Evolutionary conservation across 805 yeast genomes (phyloP).

Genomic region (Kluyveromyces dobzhanskii): DNA sequence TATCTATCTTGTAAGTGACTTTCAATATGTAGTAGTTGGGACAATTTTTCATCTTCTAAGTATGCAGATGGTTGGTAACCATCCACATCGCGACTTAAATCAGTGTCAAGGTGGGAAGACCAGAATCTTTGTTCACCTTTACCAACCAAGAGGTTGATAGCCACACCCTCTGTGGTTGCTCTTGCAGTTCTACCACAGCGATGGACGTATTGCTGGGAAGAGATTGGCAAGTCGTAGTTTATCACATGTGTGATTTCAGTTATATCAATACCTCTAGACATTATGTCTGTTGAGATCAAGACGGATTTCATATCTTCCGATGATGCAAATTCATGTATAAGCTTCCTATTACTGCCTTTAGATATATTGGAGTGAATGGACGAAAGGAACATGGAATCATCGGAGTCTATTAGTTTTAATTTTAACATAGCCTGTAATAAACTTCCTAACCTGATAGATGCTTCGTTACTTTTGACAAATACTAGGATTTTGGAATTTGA

Average conservation of each 20-base stretch:
- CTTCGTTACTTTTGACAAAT: constrained; percentile 50
- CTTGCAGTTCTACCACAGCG: constrained; percentile 97
- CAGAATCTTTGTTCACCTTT: constrained; percentile 65
- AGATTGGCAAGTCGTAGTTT: constrained; percentile 84
- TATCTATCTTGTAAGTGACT: constrained; percentile 35
- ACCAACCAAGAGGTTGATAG: constrained; percentile 66
- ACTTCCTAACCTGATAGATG: constrained; percentile 71
- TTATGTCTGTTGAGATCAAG: constrained; percentile 76
- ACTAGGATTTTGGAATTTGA: constrained; percentile 15
- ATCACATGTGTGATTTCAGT: constrained; percentile 61
- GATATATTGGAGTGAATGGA: constrained; percentile 55
- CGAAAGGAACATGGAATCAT: constrained; percentile 20
- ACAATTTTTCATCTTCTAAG: constrained; percentile 7
- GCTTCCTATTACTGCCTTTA: constrained; percentile 42
- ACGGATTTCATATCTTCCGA: constrained; percentile 36
- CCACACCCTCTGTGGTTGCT: constrained; percentile 73
- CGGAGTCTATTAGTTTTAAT: not conserved
- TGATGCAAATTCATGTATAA: constrained; percentile 49
- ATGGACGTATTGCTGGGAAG: constrained; percentile 88
- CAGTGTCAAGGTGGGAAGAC: constrained; percentile 42
- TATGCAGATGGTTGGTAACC: constrained; percentile 25
- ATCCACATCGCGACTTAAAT: constrained; percentile 42
- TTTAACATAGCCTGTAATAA: constrained; percentile 28
- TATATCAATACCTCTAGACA: constrained; percentile 93
- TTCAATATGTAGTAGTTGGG: constrained; percentile 23